phyloP scores from a whole-genome alignment of 495 filamentous ascomycete species.

The Ascodesmis nigricans region DNA sequence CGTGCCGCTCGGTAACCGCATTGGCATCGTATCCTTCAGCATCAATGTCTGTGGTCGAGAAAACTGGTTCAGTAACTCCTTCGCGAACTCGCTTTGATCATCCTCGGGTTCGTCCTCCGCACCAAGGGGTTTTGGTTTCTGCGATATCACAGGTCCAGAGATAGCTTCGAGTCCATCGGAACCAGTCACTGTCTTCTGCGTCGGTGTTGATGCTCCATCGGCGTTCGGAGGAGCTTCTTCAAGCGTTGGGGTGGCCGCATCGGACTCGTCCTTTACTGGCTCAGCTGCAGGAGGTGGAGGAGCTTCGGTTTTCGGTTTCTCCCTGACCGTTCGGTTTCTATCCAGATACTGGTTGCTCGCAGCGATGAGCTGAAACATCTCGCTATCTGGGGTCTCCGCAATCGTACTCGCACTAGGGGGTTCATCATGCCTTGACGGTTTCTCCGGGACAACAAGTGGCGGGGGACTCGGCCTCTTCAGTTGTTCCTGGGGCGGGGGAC shows the following conservation, averaged over 20 bases:
- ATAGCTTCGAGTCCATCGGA: conserved; percentile 20
- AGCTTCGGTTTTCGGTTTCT: no score
- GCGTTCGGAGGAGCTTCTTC: no score
- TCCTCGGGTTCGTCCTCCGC: conserved; percentile 11
- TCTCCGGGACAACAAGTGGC: no score
- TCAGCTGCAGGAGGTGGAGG: no score
- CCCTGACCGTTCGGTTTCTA: not conserved
- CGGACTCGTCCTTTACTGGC: no score
- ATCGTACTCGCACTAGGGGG: conserved; percentile 7
- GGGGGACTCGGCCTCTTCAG: not conserved
- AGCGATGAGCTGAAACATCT: conserved; percentile 19
- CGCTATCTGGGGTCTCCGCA: conserved; percentile 10
- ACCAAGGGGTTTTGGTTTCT: conserved; percentile 5
- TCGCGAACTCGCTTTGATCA: conserved; percentile 14
- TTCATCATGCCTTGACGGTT: no score
- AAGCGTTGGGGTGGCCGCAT: no score
- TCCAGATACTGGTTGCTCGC: conserved; percentile 14
- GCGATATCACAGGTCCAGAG: conserved; percentile 14
- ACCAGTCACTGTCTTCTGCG: no score
- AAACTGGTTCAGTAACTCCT: conserved; percentile 19
- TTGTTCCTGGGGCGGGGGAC: not conserved
- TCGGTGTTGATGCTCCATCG: no score
- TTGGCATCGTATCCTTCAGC: conserved; percentile 21
- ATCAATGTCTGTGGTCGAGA: conserved; percentile 19
- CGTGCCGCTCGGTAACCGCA: conserved; percentile 16